Evolutionary conservation across 805 yeast species (phyloP).

Genomic region (Zygosaccharomyces pseudorouxii): DNA sequence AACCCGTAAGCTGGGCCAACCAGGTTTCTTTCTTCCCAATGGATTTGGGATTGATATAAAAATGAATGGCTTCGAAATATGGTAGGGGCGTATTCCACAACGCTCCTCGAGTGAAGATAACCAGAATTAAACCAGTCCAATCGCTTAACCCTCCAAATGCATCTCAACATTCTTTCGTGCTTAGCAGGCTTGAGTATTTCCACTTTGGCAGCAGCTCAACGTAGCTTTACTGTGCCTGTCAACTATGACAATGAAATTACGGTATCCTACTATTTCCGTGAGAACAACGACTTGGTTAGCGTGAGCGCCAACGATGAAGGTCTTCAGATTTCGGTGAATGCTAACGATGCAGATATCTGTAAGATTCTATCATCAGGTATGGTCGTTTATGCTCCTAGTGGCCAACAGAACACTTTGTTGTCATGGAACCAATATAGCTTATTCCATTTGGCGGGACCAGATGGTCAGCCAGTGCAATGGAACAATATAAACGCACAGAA

Average conservation of each 20-base stretch:
- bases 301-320: constrained; percentile 21
- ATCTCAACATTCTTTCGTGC: constrained; percentile 7
- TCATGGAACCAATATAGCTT: constrained; percentile 27
- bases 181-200: constrained; percentile 11
- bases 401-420: constrained; percentile 17
- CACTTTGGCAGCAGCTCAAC: constrained; percentile 13
- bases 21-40: background rate
- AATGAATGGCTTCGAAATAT: background rate
- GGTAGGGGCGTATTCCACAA: background rate
- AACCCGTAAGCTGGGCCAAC: background rate
- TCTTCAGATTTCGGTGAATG: constrained; percentile 18
- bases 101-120: background rate
- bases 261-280: constrained; percentile 24
- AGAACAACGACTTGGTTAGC: constrained; percentile 16
- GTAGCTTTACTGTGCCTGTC: constrained; percentile 17
- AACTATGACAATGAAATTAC: constrained; percentile 18
- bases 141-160: constrained; percentile 5
- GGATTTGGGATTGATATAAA: background rate
- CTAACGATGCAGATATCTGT: constrained; percentile 16
- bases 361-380: constrained; percentile 23
- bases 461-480: constrained; percentile 19
- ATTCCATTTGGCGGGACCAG: constrained; percentile 20
- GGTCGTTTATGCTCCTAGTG: constrained; percentile 22
- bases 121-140: background rate
- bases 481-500: constrained; percentile 18